Base-by-base conservation (phyloP, 768 basidiomycete species). In the Podaxis rugospora region DNA sequence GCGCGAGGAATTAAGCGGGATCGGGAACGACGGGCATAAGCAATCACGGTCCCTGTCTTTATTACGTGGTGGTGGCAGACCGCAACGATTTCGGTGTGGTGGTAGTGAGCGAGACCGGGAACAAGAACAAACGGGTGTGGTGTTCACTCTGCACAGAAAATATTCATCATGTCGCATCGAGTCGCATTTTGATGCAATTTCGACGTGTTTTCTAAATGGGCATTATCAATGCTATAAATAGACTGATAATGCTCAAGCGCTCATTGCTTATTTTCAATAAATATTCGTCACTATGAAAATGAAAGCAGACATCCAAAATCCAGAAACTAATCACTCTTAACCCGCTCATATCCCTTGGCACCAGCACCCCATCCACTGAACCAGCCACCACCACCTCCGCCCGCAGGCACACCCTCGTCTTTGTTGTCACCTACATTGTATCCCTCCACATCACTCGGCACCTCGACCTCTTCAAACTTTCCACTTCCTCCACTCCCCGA, bases 401-500 rank as follows among this genome's bases (percentile, higher is more conserved):
- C 70, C 28, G 52, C 67, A 10, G 71, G 74, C 14, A 6, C 14
- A 42, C n/a, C 6, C 40, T 14, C 40, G 5, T 5, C n/a, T 14
- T 14, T 4, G 40, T 82, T 80, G 28, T 87, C 75, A 21, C 67
- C 72, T 10, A 74, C 75, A 57, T 85, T 82, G 58, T 89, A 83
- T 5, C 83, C 86, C 63, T 91, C 89, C 13, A 78, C 80, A 64
- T 91, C 89, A 59, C 85, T 87, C 44, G 83, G 83, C n/a, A 86
- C 83, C 62, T 87, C 84, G 1, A 86, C 80, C 73, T 91, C 87
- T 65, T 90, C 90, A 63, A 87, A 88, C 61, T 74, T 75, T 27
- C 79, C 78, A 76, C 14, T 74, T 75, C 10, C 76, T 72, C 49
- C 84, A 77, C 66, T 80, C 81, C 42, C 84, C 76, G 57, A 58